Conservation (phyloP, 805 yeast species). For the Wickerhamiella cacticola region DNA sequence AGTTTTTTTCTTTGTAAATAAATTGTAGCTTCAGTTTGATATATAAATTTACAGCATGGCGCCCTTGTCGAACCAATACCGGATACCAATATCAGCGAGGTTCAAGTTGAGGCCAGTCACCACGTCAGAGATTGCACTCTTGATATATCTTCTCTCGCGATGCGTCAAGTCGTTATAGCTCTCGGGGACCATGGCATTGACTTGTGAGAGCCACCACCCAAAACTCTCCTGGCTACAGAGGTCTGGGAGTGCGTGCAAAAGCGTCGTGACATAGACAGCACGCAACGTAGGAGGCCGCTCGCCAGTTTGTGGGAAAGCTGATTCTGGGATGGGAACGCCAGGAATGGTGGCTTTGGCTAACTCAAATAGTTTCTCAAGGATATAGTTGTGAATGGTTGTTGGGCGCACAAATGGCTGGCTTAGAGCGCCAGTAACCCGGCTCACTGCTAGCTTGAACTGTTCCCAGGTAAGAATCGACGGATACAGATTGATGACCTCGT, state of each 20-base stretch:
- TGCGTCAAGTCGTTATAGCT: slow-evolving; percentile 19
- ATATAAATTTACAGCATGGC: slow-evolving; percentile 9
- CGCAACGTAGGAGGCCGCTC: slow-evolving; percentile 30
- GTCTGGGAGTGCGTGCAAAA: slow-evolving; percentile 44
- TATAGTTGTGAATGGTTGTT: slow-evolving; percentile 24
- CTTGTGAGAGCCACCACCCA: slow-evolving; percentile 37
- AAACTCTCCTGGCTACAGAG: slow-evolving; percentile 34
- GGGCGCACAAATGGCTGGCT: slow-evolving; percentile 28
- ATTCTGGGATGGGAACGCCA: slow-evolving; percentile 29
- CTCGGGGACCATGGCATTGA: slow-evolving; percentile 27
- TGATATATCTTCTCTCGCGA: slow-evolving; percentile 18
- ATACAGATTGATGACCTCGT: slow-evolving; percentile 41
- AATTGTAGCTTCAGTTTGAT: no score
- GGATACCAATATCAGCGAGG: slow-evolving; percentile 26
- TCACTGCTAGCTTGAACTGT: slow-evolving; percentile 48
- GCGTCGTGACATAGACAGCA: slow-evolving; percentile 37
- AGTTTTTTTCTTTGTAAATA: background rate
- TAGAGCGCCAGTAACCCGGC: slow-evolving; percentile 39
- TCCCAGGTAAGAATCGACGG: slow-evolving; percentile 42
- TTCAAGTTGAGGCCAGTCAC: slow-evolving; percentile 18
- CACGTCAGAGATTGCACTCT: slow-evolving; percentile 18
- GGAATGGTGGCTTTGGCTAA: slow-evolving; percentile 28
- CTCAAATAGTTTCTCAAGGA: slow-evolving; percentile 35
- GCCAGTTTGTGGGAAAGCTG: slow-evolving; percentile 19
- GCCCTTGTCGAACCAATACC: slow-evolving; percentile 24